phyloP scores from a whole-genome alignment of 2,329 filamentous ascomycete species.

The Talaromyces rugulosus region DNA sequence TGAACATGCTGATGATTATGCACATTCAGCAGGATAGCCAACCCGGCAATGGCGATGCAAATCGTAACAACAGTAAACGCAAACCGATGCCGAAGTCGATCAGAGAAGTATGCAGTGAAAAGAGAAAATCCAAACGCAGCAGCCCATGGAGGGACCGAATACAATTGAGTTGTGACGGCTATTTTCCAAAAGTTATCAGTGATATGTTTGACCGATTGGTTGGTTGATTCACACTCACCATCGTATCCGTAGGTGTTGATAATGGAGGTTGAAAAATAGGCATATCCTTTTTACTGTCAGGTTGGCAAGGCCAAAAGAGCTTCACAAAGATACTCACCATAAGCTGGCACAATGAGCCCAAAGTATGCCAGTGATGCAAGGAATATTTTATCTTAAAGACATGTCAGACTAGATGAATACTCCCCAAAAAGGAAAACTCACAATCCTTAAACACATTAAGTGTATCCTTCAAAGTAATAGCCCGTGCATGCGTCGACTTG shows the following conservation, averaged over 20 bases:
- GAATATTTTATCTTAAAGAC: constrained; percentile 55
- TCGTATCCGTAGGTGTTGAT: constrained; percentile 63
- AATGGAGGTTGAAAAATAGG: constrained; percentile 72
- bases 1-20: constrained; percentile 64
- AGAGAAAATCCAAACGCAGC: constrained; percentile 77
- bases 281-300: constrained; percentile 48
- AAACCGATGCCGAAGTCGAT: constrained; percentile 69
- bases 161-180: constrained; percentile 49
- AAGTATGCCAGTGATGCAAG: constrained; percentile 78
- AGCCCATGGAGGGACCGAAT: constrained; percentile 57
- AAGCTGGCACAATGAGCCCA: constrained; percentile 71
- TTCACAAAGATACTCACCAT: constrained; percentile 41
- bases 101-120: constrained; percentile 67
- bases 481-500: constrained; percentile 58
- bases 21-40: constrained; percentile 68
- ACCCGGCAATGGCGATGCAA: constrained; percentile 66
- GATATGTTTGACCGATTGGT: background rate
- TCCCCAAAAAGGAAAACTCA: constrained; percentile 20
- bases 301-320: constrained; percentile 2
- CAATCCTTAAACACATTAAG: constrained; percentile 64
- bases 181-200: background rate
- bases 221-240: constrained; percentile 23
- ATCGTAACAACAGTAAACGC: constrained; percentile 67
- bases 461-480: constrained; percentile 57
- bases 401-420: background rate